Percentiles rank a stretch among this genome's conserved stretches.
Evolutionary conservation across 208 protist species (phyloP).

Genomic region (Leishmania turanica): DNA sequence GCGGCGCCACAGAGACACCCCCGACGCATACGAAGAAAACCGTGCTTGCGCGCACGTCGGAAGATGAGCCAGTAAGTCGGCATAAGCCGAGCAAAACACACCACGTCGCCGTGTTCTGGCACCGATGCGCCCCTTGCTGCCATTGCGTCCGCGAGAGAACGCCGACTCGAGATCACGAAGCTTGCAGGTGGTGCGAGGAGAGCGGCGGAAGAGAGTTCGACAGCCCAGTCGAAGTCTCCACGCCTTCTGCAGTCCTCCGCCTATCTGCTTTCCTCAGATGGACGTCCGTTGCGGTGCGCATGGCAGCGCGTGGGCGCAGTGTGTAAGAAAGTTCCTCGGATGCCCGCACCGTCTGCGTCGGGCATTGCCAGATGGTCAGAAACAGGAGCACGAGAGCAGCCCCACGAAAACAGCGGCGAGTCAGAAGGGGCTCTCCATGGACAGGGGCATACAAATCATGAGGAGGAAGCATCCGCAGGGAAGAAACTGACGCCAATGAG

Average conservation of each 20-base stretch:
- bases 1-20: neutral
- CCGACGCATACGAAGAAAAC: neutral
- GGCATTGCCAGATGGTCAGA: neutral
- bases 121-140: neutral
- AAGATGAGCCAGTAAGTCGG: neutral
- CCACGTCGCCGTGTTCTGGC: neutral
- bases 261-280: too few relatives aligned
- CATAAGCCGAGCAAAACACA: neutral
- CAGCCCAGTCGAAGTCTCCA: neutral
- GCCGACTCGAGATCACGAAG: neutral
- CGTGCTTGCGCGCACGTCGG: neutral
- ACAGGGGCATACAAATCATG: neutral
- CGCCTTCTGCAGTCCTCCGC: neutral
- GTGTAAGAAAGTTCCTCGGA: neutral
- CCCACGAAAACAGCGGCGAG: neutral
- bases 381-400: neutral
- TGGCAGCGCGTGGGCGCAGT: neutral
- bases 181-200: neutral
- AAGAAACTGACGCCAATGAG: neutral
- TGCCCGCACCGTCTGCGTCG: neutral
- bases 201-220: neutral
- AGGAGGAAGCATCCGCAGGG: neutral
- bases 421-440: neutral
- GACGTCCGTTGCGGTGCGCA: neutral
- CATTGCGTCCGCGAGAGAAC: neutral